phyloP scores from a whole-genome alignment of 306 rosid genomes.

The Citrullus amarus region DNA sequence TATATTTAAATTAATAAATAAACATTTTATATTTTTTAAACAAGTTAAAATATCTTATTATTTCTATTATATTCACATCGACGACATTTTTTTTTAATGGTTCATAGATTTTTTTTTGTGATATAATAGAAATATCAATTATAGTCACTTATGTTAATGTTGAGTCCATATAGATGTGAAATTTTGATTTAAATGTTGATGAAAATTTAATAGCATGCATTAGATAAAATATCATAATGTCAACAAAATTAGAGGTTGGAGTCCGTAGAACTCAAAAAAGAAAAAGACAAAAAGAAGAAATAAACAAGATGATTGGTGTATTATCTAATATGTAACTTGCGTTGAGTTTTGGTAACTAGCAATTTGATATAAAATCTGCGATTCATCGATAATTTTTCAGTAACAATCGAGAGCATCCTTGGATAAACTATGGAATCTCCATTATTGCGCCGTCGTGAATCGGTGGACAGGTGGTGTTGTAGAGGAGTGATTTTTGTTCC shows the following conservation, averaged over 20 bases:
- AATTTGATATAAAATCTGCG: background rate
- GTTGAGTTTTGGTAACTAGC: background rate
- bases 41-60: too few relatives aligned
- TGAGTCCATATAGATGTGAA: too few relatives aligned
- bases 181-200: too few relatives aligned
- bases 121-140: too few relatives aligned
- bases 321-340: background rate
- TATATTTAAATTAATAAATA: too few relatives aligned
- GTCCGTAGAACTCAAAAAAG: background rate
- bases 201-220: background rate
- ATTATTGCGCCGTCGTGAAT: background rate
- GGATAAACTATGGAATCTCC: background rate
- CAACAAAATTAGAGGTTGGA: background rate
- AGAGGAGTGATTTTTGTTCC: background rate
- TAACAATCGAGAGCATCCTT: background rate
- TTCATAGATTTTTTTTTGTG: too few relatives aligned
- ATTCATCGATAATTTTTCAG: background rate
- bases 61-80: too few relatives aligned
- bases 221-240: too few relatives aligned
- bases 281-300: background rate
- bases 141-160: too few relatives aligned
- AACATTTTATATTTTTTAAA: too few relatives aligned
- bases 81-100: too few relatives aligned
- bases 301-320: background rate
- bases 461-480: background rate